These are phyloP conservation scores for Colletotrichum coccodes DNA, from an alignment of 2,329 filamentous ascomycete species.

Conservation along the genomic window DNA sequence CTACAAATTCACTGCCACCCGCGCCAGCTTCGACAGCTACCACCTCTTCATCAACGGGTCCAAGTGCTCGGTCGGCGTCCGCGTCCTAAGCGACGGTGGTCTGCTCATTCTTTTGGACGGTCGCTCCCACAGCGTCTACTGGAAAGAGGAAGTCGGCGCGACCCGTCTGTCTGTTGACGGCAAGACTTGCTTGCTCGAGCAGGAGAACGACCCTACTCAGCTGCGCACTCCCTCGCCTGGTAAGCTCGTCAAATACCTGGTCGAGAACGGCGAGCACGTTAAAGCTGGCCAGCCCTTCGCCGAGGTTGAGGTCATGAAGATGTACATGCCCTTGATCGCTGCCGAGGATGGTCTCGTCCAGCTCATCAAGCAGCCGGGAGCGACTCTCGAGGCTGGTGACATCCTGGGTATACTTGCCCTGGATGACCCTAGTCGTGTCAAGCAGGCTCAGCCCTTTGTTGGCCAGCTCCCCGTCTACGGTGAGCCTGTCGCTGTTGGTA, in stretches of 20 bases:
- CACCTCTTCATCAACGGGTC: slow-evolving; percentile 99
- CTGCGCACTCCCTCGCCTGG: slow-evolving; percentile 93
- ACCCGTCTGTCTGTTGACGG: slow-evolving; percentile 96
- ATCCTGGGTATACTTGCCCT: slow-evolving; percentile 97
- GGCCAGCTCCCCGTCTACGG: slow-evolving; percentile 90
- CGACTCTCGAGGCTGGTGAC: slow-evolving; percentile 97
- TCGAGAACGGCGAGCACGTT: slow-evolving; percentile 95
- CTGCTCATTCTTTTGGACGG: slow-evolving; percentile 90
- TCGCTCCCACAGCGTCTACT: slow-evolving; percentile 98
- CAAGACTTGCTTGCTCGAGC: slow-evolving; percentile 97
- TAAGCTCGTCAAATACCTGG: slow-evolving; percentile 97
- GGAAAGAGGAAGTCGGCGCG: slow-evolving; percentile 98
- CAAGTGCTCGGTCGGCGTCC: slow-evolving; percentile 92
- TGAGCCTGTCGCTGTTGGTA: slow-evolving; percentile 86
- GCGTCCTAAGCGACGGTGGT: slow-evolving; percentile 92
- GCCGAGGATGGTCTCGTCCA: slow-evolving; percentile 97
- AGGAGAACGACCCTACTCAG: slow-evolving; percentile 99
- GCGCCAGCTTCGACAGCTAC: slow-evolving; percentile 92
- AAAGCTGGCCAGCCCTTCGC: slow-evolving; percentile 92
- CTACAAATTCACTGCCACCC: slow-evolving; percentile 98
- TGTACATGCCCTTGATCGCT: slow-evolving; percentile 99
- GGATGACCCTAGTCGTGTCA: slow-evolving; percentile 94
- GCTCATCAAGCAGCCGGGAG: slow-evolving; percentile 98
- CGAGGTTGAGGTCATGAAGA: slow-evolving; percentile 99
- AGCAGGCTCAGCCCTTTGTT: slow-evolving; percentile 94